A percentile compares a stretch with the other conserved stretches of the same genome.
phyloP scores from a whole-genome alignment of 2,329 filamentous ascomycete genomes.

The Chaetomium sp. region DNA sequence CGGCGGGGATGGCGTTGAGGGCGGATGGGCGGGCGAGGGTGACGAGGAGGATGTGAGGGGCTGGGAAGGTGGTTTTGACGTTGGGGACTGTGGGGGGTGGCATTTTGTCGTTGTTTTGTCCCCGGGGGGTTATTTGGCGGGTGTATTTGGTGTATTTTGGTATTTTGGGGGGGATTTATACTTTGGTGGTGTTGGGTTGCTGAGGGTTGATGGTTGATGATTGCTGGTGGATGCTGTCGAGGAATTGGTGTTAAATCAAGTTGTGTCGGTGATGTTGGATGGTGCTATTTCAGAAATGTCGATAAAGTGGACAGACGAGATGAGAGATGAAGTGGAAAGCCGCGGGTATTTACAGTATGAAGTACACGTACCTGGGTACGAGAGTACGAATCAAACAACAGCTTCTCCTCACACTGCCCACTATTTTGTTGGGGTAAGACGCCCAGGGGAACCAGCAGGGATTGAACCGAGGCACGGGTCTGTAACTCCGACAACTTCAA shows the following conservation, averaged over 20 bases:
- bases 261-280: too few species aligned
- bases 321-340: too few species aligned
- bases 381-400: neutral
- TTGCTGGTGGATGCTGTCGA: too few species aligned
- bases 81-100: constrained; percentile 16
- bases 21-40: constrained; percentile 52
- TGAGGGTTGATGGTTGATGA: too few species aligned
- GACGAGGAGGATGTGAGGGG: constrained; percentile 49
- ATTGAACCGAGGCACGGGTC: constrained; percentile 12
- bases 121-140: constrained; percentile 3
- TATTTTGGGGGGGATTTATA: too few species aligned
- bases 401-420: neutral
- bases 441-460: neutral
- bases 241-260: too few species aligned
- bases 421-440: constrained; percentile 4
- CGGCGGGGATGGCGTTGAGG: constrained; percentile 50
- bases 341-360: too few species aligned
- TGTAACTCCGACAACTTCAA: constrained; percentile 10
- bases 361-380: neutral
- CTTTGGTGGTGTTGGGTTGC: too few species aligned
- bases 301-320: too few species aligned
- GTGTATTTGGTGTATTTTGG: neutral
- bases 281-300: too few species aligned
- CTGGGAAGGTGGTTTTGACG: constrained; percentile 39
- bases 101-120: neutral